Percentiles rank a stretch among this genome's conserved stretches.
Evolutionary conservation across 1,139 yeast species (phyloP).

Genomic region (Pichia sp.): DNA sequence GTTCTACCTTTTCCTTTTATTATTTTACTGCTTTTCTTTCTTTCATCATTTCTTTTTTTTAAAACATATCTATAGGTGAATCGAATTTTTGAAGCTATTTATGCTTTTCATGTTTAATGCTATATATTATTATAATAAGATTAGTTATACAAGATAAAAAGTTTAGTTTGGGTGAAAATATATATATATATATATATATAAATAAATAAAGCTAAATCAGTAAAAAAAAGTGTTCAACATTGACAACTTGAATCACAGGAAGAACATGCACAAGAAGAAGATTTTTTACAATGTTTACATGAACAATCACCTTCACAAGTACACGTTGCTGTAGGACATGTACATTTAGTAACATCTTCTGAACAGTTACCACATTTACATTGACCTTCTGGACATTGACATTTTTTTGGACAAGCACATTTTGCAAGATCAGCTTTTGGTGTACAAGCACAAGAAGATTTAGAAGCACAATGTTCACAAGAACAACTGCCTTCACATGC

Average conservation of each 20-base stretch:
- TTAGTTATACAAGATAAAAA: no score
- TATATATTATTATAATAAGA: no score
- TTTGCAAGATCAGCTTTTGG: constrained; percentile 1
- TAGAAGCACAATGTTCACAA: constrained; percentile 9
- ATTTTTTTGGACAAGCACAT: constrained; percentile 8
- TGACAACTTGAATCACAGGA: neutral
- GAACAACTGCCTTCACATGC: constrained; percentile 14
- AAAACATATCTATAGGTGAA: no score
- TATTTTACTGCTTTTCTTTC: no score
- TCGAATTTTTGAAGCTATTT: no score
- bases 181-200: no score
- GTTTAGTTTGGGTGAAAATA: no score
- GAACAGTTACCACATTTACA: constrained; percentile 10
- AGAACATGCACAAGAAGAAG: neutral
- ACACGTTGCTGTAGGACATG: constrained; percentile 10
- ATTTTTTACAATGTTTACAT: constrained; percentile 7
- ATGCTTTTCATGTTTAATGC: no score
- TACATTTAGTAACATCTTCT: constrained; percentile 4
- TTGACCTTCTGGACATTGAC: constrained; percentile 8
- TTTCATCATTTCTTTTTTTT: no score
- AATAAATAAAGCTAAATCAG: neutral
- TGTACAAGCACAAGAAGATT: constrained; percentile 1
- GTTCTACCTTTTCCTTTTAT: neutral
- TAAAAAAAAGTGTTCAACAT: neutral
- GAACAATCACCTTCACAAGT: constrained; percentile 10